phyloP scores from a whole-genome alignment of 2,329 filamentous ascomycete species.

The Aspergillus felis region DNA sequence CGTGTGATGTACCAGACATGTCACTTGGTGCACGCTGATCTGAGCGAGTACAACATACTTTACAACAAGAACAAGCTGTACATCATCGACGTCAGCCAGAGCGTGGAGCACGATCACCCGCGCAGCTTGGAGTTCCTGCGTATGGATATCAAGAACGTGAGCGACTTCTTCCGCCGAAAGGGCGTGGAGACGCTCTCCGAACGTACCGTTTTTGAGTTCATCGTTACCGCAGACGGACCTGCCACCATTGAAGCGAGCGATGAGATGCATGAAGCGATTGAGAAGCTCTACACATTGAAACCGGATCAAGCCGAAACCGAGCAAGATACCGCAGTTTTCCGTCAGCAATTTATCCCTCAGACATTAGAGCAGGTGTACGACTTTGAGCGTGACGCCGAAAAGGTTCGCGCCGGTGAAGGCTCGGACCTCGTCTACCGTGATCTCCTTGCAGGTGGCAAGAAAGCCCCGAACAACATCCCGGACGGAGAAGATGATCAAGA shows the following conservation, averaged over 20 bases:
- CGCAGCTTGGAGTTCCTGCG: constrained; percentile 87
- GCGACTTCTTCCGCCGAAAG: constrained; percentile 85
- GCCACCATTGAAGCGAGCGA: constrained; percentile 40
- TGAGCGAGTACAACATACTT: constrained; percentile 97
- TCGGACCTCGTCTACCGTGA: constrained; percentile 80
- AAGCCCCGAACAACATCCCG: constrained; percentile 18
- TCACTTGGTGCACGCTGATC: constrained; percentile 86
- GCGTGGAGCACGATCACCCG: constrained; percentile 94
- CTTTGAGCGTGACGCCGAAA: constrained; percentile 82
- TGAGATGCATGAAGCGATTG: constrained; percentile 58
- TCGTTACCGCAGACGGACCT: constrained; percentile 59
- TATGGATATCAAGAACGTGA: constrained; percentile 98
- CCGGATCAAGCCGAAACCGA: constrained; percentile 47
- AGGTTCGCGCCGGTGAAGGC: constrained; percentile 68
- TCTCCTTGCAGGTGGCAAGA: constrained; percentile 66
- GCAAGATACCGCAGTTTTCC: constrained; percentile 83
- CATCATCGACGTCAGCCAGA: constrained; percentile 97
- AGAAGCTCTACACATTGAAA: constrained; percentile 62
- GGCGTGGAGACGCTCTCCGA: constrained; percentile 78
- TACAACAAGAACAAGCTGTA: constrained; percentile 80
- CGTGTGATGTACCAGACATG: constrained; percentile 89
- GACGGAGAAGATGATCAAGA: constrained; percentile 35
- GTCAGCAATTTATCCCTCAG: constrained; percentile 94
- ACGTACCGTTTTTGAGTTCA: constrained; percentile 76
- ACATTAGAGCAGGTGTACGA: constrained; percentile 96